These are phyloP conservation scores for Penicillium paneum DNA, from an alignment of 2,329 filamentous ascomycete species.

Conservation along the genomic window DNA sequence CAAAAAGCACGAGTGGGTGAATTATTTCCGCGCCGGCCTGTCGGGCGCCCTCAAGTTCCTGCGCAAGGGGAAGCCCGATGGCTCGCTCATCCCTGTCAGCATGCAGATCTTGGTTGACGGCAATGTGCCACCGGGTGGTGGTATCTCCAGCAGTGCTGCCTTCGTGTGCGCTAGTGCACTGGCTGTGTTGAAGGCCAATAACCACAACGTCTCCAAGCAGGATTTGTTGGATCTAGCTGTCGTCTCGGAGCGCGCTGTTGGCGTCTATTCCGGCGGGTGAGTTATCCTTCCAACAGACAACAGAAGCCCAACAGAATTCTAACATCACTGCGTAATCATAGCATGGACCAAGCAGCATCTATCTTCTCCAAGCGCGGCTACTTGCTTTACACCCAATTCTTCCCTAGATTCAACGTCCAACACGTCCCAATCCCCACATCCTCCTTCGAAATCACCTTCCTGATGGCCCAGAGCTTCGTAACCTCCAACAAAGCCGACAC, in stretches of 20 bases:
- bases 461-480: slow-evolving; percentile 93
- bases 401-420: slow-evolving; percentile 69
- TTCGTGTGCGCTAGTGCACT: slow-evolving; percentile 89
- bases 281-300: slow-evolving; percentile 24
- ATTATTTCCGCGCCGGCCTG: slow-evolving; percentile 95
- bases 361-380: slow-evolving; percentile 86
- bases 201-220: slow-evolving; percentile 80
- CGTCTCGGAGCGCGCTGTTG: slow-evolving; percentile 88
- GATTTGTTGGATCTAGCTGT: slow-evolving; percentile 90
- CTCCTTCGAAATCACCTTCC: slow-evolving; percentile 78
- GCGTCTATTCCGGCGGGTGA: slow-evolving; percentile 92
- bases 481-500: slow-evolving; percentile 93
- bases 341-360: slow-evolving; percentile 96
- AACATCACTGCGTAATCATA: background rate
- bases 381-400: slow-evolving; percentile 87
- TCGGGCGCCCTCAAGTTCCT: slow-evolving; percentile 77
- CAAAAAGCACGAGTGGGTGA: slow-evolving; percentile 86
- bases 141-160: slow-evolving; percentile 88
- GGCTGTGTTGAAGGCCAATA: slow-evolving; percentile 82
- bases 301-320: background rate
- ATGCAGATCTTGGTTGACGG: slow-evolving; percentile 91
- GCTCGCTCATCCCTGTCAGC: slow-evolving; percentile 63
- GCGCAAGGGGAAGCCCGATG: slow-evolving; percentile 60
- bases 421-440: slow-evolving; percentile 80
- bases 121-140: slow-evolving; percentile 85